phyloP scores from a whole-genome alignment of 768 basidiomycete genomes.

The Royoungia palumana region DNA sequence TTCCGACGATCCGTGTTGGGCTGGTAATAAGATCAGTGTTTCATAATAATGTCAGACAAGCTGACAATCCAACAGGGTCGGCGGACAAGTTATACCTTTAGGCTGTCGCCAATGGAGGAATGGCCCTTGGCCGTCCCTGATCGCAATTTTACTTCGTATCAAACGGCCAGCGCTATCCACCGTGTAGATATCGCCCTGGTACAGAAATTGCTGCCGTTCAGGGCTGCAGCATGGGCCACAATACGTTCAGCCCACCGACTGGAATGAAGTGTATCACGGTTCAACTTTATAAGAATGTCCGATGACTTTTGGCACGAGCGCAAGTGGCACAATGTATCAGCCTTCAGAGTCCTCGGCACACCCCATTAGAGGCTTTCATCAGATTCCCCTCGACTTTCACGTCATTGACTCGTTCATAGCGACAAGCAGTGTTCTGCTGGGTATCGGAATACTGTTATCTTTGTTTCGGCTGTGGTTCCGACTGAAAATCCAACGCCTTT shows the following conservation, averaged over 20 bases:
- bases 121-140: background rate
- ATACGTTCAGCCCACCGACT: background rate
- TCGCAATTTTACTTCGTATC: background rate
- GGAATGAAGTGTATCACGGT: constrained; percentile 2
- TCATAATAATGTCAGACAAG: background rate
- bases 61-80: background rate
- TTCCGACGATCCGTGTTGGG: no score
- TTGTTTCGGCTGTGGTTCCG: constrained; percentile 21
- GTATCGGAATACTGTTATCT: constrained; percentile 11
- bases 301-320: background rate
- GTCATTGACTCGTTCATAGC: constrained; percentile 3
- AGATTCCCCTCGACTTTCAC: background rate
- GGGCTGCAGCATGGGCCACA: no score
- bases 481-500: constrained; percentile 12
- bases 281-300: background rate
- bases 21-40: no score
- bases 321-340: constrained; percentile 8
- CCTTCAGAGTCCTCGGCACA: constrained; percentile 11
- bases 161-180: no score
- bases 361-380: constrained; percentile 9
- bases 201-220: no score
- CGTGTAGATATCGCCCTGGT: no score
- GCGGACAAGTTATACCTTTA: background rate
- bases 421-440: constrained; percentile 4
- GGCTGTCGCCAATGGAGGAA: background rate